Base-by-base conservation (phyloP, 176 grass and related monocot genomes). In the Dactylis glomerata region DNA sequence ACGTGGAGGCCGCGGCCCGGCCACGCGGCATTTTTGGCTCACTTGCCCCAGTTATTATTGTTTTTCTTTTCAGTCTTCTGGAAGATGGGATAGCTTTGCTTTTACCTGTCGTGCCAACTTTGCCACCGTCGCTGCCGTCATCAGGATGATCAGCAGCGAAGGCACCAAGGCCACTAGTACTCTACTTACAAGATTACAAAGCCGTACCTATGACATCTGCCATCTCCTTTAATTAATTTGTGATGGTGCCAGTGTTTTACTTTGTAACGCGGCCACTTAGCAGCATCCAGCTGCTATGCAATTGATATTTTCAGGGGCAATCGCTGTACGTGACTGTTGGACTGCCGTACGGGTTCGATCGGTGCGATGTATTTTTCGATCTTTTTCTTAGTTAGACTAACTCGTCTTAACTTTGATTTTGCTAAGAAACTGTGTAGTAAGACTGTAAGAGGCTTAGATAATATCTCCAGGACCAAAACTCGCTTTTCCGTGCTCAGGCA, bases 1-100 rank as follows among this genome's bases (percentile, higher is more conserved):
- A 81, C 71, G 85, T 81, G 78, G 85, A 81, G 20, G 85, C 50
- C 33, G 14, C 33, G 69, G 78, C 69, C 64, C 78, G 77, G 55
- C 45, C 8, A 78, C 55, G 37, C 55, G 76, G 7, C 77, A 17
- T 12, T 28, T 32, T 22, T 63, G 3, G 19, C 11, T 45, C 3
- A 1, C 38, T 20, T 20, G 77, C 54, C 2, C 24, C 77, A 14
- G 3, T n/a, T 63, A 2, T 10, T 23, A 14, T n/a, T 41, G n/a
- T n/a, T 12, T 9, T 14, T 42, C 3, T 33, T 65, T 13, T 12
- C 1, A 8, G 3, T 45, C 56, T 79, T 79, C 76, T 79, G 10
- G 36, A 61, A 78, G 14, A 7, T 78, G 54, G n/a, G 10, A 22
- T 34, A 20, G 65, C 65, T 74, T 64, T 23, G 22, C 66, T n/a